Percentiles rank a stretch among this genome's conserved stretches.
These are phyloP conservation scores for Aspergillus candidus DNA, from an alignment of 2,329 filamentous ascomycete species.

Conservation along the genomic window DNA sequence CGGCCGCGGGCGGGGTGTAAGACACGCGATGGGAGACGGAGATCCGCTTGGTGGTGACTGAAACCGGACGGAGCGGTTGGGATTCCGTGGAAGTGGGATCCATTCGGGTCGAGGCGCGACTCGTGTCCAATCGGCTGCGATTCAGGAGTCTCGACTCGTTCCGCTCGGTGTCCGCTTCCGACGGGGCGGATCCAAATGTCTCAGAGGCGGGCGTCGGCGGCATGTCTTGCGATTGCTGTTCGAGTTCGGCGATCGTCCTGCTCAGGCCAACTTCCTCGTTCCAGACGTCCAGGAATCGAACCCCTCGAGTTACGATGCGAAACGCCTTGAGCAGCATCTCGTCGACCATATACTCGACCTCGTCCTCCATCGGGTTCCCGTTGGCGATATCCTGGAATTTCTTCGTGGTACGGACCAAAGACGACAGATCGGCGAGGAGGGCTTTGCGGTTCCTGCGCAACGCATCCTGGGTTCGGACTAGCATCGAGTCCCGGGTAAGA, in stretches of 20 bases:
- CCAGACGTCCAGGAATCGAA: slow-evolving; percentile 82
- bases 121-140: slow-evolving; percentile 25
- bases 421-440: slow-evolving; percentile 80
- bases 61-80: slow-evolving; percentile 25
- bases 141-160: slow-evolving; percentile 29
- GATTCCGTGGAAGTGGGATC: slow-evolving; percentile 21
- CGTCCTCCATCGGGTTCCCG: slow-evolving; percentile 36
- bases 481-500: slow-evolving; percentile 70
- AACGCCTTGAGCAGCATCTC: slow-evolving; percentile 92
- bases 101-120: slow-evolving; percentile 22
- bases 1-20: slow-evolving; percentile 60
- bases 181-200: slow-evolving; percentile 25
- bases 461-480: slow-evolving; percentile 68
- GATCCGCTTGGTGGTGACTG: slow-evolving; percentile 41
- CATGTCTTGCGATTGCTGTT: slow-evolving; percentile 26
- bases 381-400: slow-evolving; percentile 68
- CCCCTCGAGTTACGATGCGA: slow-evolving; percentile 84
- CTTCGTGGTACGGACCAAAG: slow-evolving; percentile 83
- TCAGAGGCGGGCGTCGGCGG: slow-evolving; percentile 37
- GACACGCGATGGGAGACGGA: slow-evolving; percentile 69
- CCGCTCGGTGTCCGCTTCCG: slow-evolving; percentile 24
- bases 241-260: slow-evolving; percentile 35
- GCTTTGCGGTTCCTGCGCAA: slow-evolving; percentile 79
- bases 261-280: slow-evolving; percentile 51
- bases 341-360: slow-evolving; percentile 60